Evolutionary conservation across 495 filamentous ascomycete species (phyloP).

Genomic region (Neurospora tetraspora): DNA sequence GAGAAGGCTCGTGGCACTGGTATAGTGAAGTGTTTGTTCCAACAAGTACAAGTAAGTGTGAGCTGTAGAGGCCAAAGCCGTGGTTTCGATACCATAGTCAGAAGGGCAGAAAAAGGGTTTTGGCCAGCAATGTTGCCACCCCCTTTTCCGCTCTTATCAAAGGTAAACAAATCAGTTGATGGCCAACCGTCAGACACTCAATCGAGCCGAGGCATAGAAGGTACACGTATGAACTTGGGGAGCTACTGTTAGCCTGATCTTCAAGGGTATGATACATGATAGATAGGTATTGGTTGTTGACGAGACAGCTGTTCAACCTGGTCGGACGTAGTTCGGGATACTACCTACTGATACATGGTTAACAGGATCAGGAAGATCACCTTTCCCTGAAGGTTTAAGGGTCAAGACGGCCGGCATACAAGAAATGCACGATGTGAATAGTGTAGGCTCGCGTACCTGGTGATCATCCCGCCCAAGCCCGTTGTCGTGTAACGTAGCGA

Average conservation of each 20-base stretch:
- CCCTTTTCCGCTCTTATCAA: not conserved
- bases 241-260: not conserved
- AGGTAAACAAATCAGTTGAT: not conserved
- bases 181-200: not conserved
- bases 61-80: not conserved
- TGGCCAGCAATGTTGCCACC: not conserved
- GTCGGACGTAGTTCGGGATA: not conserved
- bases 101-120: not conserved
- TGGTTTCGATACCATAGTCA: not conserved
- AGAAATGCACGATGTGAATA: not conserved
- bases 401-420: not conserved
- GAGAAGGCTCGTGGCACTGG: not conserved
- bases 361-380: not conserved
- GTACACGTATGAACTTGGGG: not conserved
- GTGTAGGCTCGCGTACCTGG: not conserved
- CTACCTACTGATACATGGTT: not conserved
- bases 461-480: not conserved
- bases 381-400: not conserved
- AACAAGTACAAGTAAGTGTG: not conserved
- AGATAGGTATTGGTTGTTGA: not conserved
- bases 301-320: not conserved
- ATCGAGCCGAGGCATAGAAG: not conserved
- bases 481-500: not conserved
- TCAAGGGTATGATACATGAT: not conserved
- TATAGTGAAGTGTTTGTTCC: no score